Percentiles rank a stretch among this genome's conserved stretches.
Evolutionary conservation across 495 filamentous ascomycete genomes (phyloP).

Genomic region (Talaromyces stipitatus): DNA sequence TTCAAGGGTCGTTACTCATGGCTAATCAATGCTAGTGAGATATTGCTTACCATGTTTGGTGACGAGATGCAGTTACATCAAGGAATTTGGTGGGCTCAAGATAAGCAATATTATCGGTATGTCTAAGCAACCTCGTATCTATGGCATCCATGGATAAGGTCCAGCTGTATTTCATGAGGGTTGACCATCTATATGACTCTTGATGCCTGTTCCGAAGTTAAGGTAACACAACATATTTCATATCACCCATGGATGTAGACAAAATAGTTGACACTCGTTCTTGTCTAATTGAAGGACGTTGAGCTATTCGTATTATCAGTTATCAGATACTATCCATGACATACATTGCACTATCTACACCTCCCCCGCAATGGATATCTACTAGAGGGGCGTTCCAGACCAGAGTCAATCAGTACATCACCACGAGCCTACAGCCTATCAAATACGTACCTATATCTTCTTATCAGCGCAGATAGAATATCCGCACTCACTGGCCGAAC

Average conservation of each 20-base stretch:
- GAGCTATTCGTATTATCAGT: too few relatives aligned
- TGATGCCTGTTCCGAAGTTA: background rate
- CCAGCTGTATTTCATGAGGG: background rate
- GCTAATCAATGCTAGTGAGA: background rate
- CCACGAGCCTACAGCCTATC: background rate
- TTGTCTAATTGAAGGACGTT: too few relatives aligned
- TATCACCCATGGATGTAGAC: too few relatives aligned
- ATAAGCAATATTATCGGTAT: background rate
- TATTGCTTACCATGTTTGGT: background rate
- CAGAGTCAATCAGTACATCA: background rate
- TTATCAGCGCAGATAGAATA: background rate
- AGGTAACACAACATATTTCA: background rate
- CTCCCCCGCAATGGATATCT: background rate
- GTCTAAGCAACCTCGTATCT: too few relatives aligned
- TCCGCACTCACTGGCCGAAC: background rate
- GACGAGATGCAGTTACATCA: background rate
- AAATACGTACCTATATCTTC: background rate
- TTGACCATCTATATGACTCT: background rate
- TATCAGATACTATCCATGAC: too few relatives aligned
- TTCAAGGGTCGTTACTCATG: background rate
- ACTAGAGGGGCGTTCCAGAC: background rate
- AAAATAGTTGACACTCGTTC: too few relatives aligned
- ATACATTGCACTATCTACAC: too few relatives aligned
- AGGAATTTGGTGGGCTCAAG: background rate
- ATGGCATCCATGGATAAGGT: too few relatives aligned